These are phyloP conservation scores for Batkoa obscura DNA, from an alignment of 371 early-diverging fungal species.

Conservation along the genomic window DNA sequence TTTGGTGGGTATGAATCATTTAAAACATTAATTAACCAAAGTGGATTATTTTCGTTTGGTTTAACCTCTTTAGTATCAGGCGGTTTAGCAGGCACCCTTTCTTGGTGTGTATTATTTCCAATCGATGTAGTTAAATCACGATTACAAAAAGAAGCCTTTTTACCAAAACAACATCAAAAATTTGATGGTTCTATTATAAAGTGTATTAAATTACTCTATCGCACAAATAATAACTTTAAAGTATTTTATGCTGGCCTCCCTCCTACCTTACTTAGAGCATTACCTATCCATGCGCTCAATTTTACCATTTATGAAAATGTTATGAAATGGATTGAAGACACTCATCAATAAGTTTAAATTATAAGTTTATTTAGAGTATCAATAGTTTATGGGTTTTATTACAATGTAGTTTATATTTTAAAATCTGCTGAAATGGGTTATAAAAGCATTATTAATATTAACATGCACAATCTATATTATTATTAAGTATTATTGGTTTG, in stretches of 20 bases:
- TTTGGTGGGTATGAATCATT: conserved; percentile 53
- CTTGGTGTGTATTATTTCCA: conserved; percentile 63
- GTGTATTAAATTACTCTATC: neutral
- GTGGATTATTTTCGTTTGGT: neutral
- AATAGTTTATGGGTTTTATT: too few species aligned
- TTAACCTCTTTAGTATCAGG: conserved; percentile 35
- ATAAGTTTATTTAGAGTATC: too few species aligned
- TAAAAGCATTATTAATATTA: too few species aligned
- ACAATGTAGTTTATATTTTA: too few species aligned
- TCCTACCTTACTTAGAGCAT: conserved; percentile 54
- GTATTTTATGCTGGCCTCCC: conserved; percentile 53
- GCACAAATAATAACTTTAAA: conserved; percentile 18
- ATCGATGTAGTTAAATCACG: conserved; percentile 54
- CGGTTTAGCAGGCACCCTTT: conserved; percentile 51
- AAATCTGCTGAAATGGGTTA: too few species aligned
- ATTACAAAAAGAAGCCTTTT: conserved; percentile 47
- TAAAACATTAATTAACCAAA: conserved; percentile 28
- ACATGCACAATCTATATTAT: too few species aligned
- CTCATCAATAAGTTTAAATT: too few species aligned
- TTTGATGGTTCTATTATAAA: conserved; percentile 15
- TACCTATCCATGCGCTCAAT: conserved; percentile 64
- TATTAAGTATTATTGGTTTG: too few species aligned
- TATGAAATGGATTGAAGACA: neutral
- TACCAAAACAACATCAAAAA: conserved; percentile 14
- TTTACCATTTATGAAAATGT: conserved; percentile 49